Percentiles rank a stretch among this genome's conserved stretches.
These are phyloP conservation scores for Aspergillus affinis DNA, from an alignment of 495 filamentous ascomycete species.

Conservation along the genomic window DNA sequence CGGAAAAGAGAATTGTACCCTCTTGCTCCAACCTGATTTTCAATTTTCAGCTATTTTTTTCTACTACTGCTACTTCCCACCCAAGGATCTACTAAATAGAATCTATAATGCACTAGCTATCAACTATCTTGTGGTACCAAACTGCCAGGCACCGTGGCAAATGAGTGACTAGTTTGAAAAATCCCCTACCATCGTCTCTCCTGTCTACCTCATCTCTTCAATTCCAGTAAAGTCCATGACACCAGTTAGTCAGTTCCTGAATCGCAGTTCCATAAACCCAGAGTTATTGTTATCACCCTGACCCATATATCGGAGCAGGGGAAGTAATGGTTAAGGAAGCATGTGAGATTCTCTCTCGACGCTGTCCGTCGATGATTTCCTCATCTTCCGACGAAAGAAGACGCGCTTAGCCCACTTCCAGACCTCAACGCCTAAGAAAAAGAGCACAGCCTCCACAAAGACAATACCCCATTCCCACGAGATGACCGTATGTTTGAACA, in stretches of 20 bases:
- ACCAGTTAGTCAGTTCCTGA: slow-evolving; percentile 12
- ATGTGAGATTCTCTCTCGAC: neutral
- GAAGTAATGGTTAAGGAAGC: slow-evolving; percentile 26
- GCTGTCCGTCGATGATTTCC: neutral
- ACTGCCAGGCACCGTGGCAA: neutral
- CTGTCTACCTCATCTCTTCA: neutral
- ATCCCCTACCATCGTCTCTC: neutral
- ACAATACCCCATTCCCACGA: slow-evolving; percentile 67
- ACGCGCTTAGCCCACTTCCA: slow-evolving; percentile 63
- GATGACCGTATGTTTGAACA: slow-evolving; percentile 67
- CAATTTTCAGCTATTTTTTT: no score
- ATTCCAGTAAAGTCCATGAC: neutral
- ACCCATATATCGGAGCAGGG: slow-evolving; percentile 14
- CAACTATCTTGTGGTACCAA: neutral
- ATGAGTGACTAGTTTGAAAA: neutral
- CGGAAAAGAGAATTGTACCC: no score
- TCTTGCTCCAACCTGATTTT: no score
- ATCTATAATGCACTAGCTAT: neutral
- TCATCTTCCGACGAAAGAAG: slow-evolving; percentile 28
- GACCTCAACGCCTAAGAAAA: slow-evolving; percentile 59
- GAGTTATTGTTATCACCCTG: slow-evolving; percentile 11
- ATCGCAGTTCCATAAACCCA: slow-evolving; percentile 3
- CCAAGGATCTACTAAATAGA: neutral
- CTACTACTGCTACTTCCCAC: neutral
- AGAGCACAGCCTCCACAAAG: slow-evolving; percentile 51